These are phyloP conservation scores for Globisporangium yorkense DNA, from an alignment of 352 stramenopile species.

Conservation along the genomic window DNA sequence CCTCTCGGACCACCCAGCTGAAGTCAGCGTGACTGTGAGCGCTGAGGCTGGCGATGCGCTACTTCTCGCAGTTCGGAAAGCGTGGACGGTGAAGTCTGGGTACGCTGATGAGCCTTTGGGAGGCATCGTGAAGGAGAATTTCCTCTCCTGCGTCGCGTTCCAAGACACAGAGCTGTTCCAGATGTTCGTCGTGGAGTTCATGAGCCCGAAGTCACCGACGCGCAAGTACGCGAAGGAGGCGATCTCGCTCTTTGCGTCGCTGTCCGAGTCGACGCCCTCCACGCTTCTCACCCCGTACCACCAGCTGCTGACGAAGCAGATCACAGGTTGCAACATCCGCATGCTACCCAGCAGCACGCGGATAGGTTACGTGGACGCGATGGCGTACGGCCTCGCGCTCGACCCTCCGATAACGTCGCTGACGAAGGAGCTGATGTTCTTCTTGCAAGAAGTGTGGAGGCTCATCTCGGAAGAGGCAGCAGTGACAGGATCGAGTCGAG, in stretches of 20 bases:
- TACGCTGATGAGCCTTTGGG: conserved; percentile 31
- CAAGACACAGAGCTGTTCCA: conserved; percentile 85
- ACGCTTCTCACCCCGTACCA: conserved; percentile 79
- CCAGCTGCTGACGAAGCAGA: conserved; percentile 80
- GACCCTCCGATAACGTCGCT: conserved; percentile 75
- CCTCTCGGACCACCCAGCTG: conserved; percentile 75
- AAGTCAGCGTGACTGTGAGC: conserved; percentile 79
- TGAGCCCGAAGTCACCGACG: conserved; percentile 68
- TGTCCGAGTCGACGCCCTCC: conserved; percentile 55
- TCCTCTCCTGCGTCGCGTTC: conserved; percentile 66
- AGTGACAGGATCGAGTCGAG: conserved; percentile 18
- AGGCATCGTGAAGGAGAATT: conserved; percentile 49
- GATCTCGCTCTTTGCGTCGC: conserved; percentile 47
- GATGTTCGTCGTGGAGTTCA: conserved; percentile 83
- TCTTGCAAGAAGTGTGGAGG: conserved; percentile 83
- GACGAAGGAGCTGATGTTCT: conserved; percentile 81
- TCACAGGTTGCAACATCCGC: conserved; percentile 72
- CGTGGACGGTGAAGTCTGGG: conserved; percentile 33
- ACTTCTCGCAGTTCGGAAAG: conserved; percentile 49
- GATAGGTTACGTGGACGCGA: conserved; percentile 80
- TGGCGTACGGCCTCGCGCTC: conserved; percentile 72
- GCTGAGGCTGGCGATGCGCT: conserved; percentile 61
- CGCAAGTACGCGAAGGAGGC: conserved; percentile 68
- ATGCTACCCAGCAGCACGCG: conserved; percentile 62
- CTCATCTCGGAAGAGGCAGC: conserved; percentile 70